phyloP scores from a whole-genome alignment of 805 yeast species.

The Candida ascalaphidarum region DNA sequence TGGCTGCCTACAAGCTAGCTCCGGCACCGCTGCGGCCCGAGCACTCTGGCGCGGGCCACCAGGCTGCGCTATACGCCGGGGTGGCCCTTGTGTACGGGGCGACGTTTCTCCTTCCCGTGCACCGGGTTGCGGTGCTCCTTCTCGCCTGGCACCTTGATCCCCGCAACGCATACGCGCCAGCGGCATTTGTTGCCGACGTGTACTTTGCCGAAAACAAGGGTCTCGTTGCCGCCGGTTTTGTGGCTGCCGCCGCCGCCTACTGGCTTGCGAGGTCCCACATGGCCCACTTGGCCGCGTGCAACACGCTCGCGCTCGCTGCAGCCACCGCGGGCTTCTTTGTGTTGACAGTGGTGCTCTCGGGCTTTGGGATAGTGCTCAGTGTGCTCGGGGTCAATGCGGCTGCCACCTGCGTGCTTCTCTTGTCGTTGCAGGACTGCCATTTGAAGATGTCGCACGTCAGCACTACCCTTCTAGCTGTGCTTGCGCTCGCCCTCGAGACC shows the following conservation, averaged over 20 bases:
- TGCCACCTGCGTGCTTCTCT: constrained; percentile 13
- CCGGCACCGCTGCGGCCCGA: too few relatives aligned
- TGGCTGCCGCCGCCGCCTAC: too few relatives aligned
- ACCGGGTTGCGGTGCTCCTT: constrained; percentile 15
- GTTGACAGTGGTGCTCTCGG: too few relatives aligned
- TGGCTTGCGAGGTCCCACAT: too few relatives aligned
- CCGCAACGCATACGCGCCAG: constrained; percentile 21
- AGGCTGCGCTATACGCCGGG: too few relatives aligned
- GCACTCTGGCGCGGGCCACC: too few relatives aligned
- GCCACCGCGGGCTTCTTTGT: too few relatives aligned
- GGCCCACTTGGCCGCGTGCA: too few relatives aligned
- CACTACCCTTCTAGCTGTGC: constrained; percentile 9
- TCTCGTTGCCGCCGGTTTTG: constrained; percentile 5
- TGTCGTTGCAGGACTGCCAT: constrained; percentile 15
- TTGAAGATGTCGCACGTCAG: constrained; percentile 7
- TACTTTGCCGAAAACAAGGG: too few relatives aligned
- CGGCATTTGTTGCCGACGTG: constrained; percentile 19
- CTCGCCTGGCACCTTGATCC: constrained; percentile 21
- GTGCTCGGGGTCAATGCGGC: constrained; percentile 18
- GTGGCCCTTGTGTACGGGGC: constrained; percentile 15
- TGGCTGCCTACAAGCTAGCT: too few relatives aligned
- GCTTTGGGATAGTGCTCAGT: constrained; percentile 6
- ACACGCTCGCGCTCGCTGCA: too few relatives aligned
- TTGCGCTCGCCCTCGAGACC: constrained; percentile 12
- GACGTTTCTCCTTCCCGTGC: constrained; percentile 14